Conservation (phyloP, 1,284 basidiomycete genomes). For the Trametes sp. region DNA sequence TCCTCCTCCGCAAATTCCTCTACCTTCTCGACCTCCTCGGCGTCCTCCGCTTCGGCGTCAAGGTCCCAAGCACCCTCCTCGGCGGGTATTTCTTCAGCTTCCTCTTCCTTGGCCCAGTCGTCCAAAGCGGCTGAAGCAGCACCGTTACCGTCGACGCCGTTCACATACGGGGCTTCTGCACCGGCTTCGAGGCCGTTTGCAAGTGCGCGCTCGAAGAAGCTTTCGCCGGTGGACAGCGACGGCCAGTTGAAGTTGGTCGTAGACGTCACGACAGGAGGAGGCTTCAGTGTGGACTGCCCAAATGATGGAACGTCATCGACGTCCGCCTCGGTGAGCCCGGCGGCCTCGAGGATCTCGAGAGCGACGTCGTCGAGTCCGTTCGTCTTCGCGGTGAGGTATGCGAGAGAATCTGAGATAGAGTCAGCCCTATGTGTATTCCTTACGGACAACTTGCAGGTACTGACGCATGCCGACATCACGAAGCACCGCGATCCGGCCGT, state of each 20-base stretch:
- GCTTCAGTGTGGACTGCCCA: slow-evolving; percentile 70
- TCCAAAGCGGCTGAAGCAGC: slow-evolving; percentile 78
- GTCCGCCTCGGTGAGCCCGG: slow-evolving; percentile 88
- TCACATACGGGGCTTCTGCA: slow-evolving; percentile 66
- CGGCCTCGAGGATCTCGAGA: slow-evolving; percentile 87
- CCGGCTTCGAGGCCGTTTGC: slow-evolving; percentile 81
- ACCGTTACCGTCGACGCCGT: slow-evolving; percentile 73
- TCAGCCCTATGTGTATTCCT: slow-evolving; percentile 19
- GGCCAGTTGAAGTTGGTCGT: slow-evolving; percentile 91
- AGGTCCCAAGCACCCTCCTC: slow-evolving; percentile 93
- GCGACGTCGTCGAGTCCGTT: slow-evolving; percentile 94
- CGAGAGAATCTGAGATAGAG: slow-evolving; percentile 80
- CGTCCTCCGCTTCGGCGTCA: slow-evolving; percentile 80
- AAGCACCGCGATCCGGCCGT: slow-evolving; percentile 85
- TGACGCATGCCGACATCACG: slow-evolving; percentile 92
- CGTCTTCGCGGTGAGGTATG: slow-evolving; percentile 96
- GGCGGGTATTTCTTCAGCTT: slow-evolving; percentile 66
- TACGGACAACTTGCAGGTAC: slow-evolving; percentile 42
- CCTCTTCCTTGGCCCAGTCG: slow-evolving; percentile 87
- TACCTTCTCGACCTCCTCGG: slow-evolving; percentile 61
- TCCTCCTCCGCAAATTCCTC: slow-evolving; percentile 63
- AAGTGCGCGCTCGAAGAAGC: slow-evolving; percentile 95
- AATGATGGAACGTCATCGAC: slow-evolving; percentile 85
- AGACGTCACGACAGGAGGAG: slow-evolving; percentile 80
- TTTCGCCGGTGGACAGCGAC: slow-evolving; percentile 80